Percentiles rank a stretch among this genome's conserved stretches.
Conservation (phyloP, 2,329 filamentous ascomycete genomes). For the Ophiobolus disseminans region DNA sequence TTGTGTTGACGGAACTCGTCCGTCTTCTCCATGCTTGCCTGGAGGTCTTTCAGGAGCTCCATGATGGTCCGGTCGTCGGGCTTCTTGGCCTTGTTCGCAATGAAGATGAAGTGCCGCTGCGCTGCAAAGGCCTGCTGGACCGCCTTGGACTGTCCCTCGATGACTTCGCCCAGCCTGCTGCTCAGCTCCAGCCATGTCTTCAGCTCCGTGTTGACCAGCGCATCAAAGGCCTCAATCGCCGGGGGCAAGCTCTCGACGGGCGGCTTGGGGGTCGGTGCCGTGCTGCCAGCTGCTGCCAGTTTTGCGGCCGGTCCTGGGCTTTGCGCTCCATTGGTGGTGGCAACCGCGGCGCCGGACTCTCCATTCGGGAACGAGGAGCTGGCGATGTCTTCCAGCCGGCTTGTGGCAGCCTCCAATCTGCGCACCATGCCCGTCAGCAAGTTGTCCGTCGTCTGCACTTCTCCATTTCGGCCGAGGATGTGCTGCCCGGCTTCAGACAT, state of each 20-base stretch:
- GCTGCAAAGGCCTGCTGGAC: conserved; percentile 76
- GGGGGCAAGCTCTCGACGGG: conserved; percentile 54
- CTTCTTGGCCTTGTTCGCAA: conserved; percentile 91
- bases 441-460: conserved; percentile 40
- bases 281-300: conserved; percentile 33
- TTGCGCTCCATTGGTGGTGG: conserved; percentile 34
- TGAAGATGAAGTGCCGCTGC: conserved; percentile 85
- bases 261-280: conserved; percentile 48
- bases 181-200: conserved; percentile 80
- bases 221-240: conserved; percentile 89
- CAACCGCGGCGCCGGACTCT: conserved; percentile 16
- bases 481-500: conserved; percentile 17
- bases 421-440: conserved; percentile 57
- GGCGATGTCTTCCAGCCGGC: conserved; percentile 94
- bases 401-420: conserved; percentile 96
- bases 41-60: conserved; percentile 84
- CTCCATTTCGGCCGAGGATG: conserved; percentile 23
- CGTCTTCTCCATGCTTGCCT: conserved; percentile 79
- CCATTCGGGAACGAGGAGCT: conserved; percentile 64
- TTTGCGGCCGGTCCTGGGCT: conserved; percentile 34
- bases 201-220: conserved; percentile 75
- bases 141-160: conserved; percentile 75
- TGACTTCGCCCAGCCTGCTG: conserved; percentile 75
- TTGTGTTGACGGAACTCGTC: conserved; percentile 83
- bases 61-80: conserved; percentile 76